A percentile compares a stretch with the other conserved stretches of the same genome.
Conservation (phyloP, 1,284 basidiomycete species). For the Marasmius sp. region DNA sequence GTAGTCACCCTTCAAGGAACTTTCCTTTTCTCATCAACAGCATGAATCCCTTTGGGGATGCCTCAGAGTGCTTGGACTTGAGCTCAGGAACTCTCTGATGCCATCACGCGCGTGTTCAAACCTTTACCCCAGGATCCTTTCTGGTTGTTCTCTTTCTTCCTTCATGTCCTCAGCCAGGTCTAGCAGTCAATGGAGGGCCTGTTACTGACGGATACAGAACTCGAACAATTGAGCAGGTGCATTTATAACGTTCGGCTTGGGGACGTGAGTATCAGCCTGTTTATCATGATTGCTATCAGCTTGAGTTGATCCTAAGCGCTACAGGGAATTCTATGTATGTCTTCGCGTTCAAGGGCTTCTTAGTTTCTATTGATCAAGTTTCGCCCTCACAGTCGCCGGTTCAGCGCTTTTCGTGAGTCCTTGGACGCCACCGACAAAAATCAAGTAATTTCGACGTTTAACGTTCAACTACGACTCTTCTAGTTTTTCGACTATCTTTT, state of each 20-base stretch:
- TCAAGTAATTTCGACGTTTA: background rate
- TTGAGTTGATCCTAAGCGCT: background rate
- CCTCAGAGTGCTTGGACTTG: too few relatives aligned
- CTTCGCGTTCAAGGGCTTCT: background rate
- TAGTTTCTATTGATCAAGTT: background rate
- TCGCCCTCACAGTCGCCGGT: background rate
- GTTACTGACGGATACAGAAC: background rate
- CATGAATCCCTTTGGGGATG: too few relatives aligned
- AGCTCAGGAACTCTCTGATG: too few relatives aligned
- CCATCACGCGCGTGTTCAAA: too few relatives aligned
- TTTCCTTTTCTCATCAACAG: too few relatives aligned
- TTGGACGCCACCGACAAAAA: background rate
- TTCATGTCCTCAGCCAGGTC: background rate
- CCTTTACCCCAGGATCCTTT: background rate
- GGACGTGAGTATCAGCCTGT: background rate
- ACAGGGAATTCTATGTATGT: background rate
- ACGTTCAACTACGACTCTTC: background rate
- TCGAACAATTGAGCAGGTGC: background rate
- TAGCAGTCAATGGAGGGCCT: background rate
- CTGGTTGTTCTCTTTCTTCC: background rate
- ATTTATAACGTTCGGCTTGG: background rate
- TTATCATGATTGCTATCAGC: background rate
- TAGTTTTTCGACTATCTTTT: slow-evolving; percentile 20
- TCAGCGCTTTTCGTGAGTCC: background rate
- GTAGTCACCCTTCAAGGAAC: too few relatives aligned